A percentile compares a stretch with the other conserved stretches of the same genome.
These are phyloP conservation scores for Hypoxylon subgilvum DNA, from an alignment of 495 filamentous ascomycete genomes.

Conservation along the genomic window DNA sequence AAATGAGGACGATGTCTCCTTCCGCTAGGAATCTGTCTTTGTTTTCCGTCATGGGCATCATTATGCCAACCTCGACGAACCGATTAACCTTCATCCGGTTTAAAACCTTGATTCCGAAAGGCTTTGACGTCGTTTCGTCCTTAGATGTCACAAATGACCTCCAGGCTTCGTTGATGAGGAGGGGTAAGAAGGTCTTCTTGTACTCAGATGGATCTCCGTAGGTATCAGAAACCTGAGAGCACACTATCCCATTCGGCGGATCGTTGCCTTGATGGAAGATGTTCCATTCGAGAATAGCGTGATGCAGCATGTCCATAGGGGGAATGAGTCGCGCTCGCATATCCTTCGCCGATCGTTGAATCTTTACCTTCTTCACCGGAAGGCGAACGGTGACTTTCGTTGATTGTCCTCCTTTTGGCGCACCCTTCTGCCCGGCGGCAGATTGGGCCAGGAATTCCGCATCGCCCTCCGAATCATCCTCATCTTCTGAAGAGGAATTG, in stretches of 20 bases:
- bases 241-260: constrained; percentile 76
- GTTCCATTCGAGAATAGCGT: constrained; percentile 87
- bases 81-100: constrained; percentile 88
- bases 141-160: constrained; percentile 87
- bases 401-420: constrained; percentile 43
- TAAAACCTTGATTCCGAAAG: constrained; percentile 82
- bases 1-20: constrained; percentile 87
- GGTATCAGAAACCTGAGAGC: constrained; percentile 72
- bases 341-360: constrained; percentile 80
- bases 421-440: constrained; percentile 52
- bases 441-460: constrained; percentile 51
- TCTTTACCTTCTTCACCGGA: constrained; percentile 80
- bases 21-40: constrained; percentile 77
- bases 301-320: constrained; percentile 83
- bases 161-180: constrained; percentile 94
- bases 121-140: constrained; percentile 79
- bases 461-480: constrained; percentile 66
- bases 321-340: constrained; percentile 92
- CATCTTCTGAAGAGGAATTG: constrained; percentile 77
- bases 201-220: constrained; percentile 80
- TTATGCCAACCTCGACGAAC: constrained; percentile 87
- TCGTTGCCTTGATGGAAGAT: constrained; percentile 86
- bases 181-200: constrained; percentile 85
- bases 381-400: constrained; percentile 63
- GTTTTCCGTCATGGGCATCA: constrained; percentile 69